Base-by-base conservation (phyloP, 1,284 basidiomycete species). In the Ganoderma lingzhi region DNA sequence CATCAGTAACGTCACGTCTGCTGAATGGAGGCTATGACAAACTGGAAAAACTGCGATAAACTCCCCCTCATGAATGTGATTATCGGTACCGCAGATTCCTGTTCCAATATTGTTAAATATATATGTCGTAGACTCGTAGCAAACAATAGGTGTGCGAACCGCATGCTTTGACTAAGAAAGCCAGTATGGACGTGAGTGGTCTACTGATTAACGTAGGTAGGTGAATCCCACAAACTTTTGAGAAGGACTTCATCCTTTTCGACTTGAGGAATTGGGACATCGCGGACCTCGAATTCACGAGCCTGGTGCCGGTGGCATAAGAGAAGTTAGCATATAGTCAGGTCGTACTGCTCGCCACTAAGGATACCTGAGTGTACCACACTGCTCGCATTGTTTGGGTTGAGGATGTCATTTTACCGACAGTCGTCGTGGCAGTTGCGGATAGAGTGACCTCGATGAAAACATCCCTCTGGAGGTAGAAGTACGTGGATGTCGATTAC, bases 231-330 rank as follows among this genome's bases (percentile, higher is more conserved):
- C 76, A 15, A 53, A 90, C 89, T 89, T 86, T 93, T 93, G 71
- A 94, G 83, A 41, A 93, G 83, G 45, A 94, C 85, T 71, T 94
- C 90, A 71, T 91, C 86, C 70, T 90, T 87, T 64, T 81, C 82
- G 65, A 89, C 84, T 73, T 86, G 75, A 6, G 92, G 91, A 58
- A 93, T 85, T 17, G 90, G 86, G 1, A 90, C 87, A 39, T 86
- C 80, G 71, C 86, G 87, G 73, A 93, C 84, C 66, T 87, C 85
- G 70, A 93, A 90, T 66, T 92, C 81, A 70, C 84, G 83, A 67
- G 91, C 86, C 91, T 92, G 67, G 3, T 69, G 60, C 58, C 39
- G 19, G 30, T 2, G 3, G 8, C 39, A 63, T 15, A 37, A 17
- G 23, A 41, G 14, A 63, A 15, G 48, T 53, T 35, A 30, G 23